phyloP scores from a whole-genome alignment of 2,329 filamentous ascomycete species.

The Chalara sp. region DNA sequence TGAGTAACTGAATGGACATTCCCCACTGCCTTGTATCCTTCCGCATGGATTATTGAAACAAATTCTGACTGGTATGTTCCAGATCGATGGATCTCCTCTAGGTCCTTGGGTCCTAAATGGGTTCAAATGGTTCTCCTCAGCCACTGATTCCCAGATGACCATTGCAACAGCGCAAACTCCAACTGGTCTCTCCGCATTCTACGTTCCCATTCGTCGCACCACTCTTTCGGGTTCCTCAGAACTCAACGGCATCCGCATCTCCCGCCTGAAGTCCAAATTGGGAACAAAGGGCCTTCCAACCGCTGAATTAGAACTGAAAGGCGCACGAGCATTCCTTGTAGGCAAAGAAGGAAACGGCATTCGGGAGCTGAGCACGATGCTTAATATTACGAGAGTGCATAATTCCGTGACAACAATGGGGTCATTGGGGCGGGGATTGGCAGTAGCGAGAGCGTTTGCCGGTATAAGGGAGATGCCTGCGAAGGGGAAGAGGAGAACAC shows the following conservation, averaged over 20 bases:
- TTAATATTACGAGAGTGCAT: constrained; percentile 60
- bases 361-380: constrained; percentile 58
- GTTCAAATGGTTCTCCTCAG: constrained; percentile 68
- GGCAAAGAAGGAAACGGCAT: constrained; percentile 61
- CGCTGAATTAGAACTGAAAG: constrained; percentile 60
- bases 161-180: constrained; percentile 56
- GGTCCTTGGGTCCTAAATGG: constrained; percentile 56
- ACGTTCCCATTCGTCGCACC: constrained; percentile 51
- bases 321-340: constrained; percentile 59
- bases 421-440: constrained; percentile 48
- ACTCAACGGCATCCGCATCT: constrained; percentile 62
- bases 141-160: constrained; percentile 58
- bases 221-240: constrained; percentile 27
- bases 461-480: constrained; percentile 46
- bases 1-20: too few relatives aligned
- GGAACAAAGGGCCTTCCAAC: constrained; percentile 66
- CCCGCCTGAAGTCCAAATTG: constrained; percentile 65
- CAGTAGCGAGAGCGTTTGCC: constrained; percentile 50
- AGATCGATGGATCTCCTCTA: constrained; percentile 29
- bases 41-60: too few relatives aligned
- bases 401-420: constrained; percentile 46
- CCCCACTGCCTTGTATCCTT: too few relatives aligned
- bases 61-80: neutral
- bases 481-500: constrained; percentile 35
- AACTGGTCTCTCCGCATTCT: constrained; percentile 52